A percentile compares a stretch with the other conserved stretches of the same genome.
Conservation (phyloP, 2,329 filamentous ascomycete species). For the Nemania diffusa region DNA sequence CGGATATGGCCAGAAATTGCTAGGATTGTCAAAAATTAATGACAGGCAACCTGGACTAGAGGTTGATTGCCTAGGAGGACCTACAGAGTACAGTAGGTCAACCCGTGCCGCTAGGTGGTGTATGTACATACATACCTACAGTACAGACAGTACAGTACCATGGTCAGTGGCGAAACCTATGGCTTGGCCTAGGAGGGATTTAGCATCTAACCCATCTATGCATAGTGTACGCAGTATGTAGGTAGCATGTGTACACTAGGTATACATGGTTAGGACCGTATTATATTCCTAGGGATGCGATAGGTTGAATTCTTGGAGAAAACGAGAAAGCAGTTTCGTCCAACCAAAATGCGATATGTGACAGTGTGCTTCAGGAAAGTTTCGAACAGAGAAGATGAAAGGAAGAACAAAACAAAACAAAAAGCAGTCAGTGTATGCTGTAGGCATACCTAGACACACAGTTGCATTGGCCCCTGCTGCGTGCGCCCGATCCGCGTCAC, state of each 20-base stretch:
- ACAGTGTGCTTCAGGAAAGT: background rate
- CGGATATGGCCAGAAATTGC: background rate
- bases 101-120: background rate
- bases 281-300: too few species aligned
- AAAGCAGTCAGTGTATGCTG: background rate
- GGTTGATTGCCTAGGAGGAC: too few species aligned
- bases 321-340: background rate
- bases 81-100: background rate
- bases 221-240: background rate
- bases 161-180: background rate
- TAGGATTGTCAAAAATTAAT: constrained; percentile 6
- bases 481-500: constrained; percentile 30
- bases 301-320: background rate
- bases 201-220: constrained; percentile 16
- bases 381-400: background rate
- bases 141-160: background rate
- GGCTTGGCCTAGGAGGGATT: constrained; percentile 1
- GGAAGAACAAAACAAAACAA: background rate
- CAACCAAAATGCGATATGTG: background rate
- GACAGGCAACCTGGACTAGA: constrained; percentile 2
- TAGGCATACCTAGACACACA: constrained; percentile 19
- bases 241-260: too few species aligned
- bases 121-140: background rate
- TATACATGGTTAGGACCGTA: too few species aligned
- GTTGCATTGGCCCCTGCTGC: constrained; percentile 29